Conservation (phyloP, 2,329 filamentous ascomycete genomes). For the Penicillium sp. region DNA sequence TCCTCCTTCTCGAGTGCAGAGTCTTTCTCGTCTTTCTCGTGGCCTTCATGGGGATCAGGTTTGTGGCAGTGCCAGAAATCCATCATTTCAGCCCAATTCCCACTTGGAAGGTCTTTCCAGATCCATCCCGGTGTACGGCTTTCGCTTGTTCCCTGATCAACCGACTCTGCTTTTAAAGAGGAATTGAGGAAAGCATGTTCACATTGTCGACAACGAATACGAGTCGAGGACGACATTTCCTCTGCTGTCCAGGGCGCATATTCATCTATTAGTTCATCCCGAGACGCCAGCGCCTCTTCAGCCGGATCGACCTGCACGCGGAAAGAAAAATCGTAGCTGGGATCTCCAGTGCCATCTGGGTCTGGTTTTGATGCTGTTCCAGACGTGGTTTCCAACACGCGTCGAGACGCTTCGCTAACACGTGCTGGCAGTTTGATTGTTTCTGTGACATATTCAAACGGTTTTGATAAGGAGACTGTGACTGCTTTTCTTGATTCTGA, state of each 20-base stretch:
- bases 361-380: background rate
- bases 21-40: slow-evolving; percentile 42
- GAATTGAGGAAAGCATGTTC: background rate
- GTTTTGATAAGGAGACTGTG: slow-evolving; percentile 35
- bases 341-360: background rate
- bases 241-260: slow-evolving; percentile 41
- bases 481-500: slow-evolving; percentile 37
- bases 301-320: slow-evolving; percentile 52
- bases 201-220: slow-evolving; percentile 41
- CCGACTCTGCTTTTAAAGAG: background rate
- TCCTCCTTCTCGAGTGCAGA: slow-evolving; percentile 37
- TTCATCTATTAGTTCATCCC: slow-evolving; percentile 29
- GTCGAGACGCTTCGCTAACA: slow-evolving; percentile 29
- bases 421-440: slow-evolving; percentile 50
- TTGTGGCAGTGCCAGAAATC: slow-evolving; percentile 99
- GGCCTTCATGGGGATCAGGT: slow-evolving; percentile 55
- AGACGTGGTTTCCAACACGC: slow-evolving; percentile 16
- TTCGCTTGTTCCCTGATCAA: background rate
- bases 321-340: slow-evolving; percentile 48
- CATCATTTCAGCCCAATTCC: slow-evolving; percentile 99
- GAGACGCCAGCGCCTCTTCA: slow-evolving; percentile 12
- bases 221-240: slow-evolving; percentile 33
- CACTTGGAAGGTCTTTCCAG: slow-evolving; percentile 94
- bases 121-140: slow-evolving; percentile 36
- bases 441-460: slow-evolving; percentile 23